Evolutionary conservation across 148 eudicot species (phyloP).

Genomic region (Vaccinium vitisidaea): DNA sequence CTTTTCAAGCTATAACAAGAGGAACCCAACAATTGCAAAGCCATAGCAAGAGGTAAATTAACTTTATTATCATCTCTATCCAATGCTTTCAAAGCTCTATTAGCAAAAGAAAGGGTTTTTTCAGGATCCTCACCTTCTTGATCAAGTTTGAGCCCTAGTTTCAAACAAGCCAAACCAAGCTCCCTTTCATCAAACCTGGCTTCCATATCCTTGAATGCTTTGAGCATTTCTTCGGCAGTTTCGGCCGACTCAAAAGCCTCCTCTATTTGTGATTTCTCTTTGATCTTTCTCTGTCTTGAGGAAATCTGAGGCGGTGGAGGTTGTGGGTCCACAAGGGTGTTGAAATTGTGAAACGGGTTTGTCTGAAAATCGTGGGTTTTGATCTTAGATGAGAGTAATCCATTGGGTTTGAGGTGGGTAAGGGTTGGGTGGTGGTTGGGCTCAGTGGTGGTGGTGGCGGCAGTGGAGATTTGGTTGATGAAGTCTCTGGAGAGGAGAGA

Average conservation of each 20-base stretch:
- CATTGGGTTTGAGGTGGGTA: constrained; percentile 29
- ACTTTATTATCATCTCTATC: constrained; percentile 37
- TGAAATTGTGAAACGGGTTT: constrained; percentile 43
- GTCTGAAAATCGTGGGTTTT: constrained; percentile 24
- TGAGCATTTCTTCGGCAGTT: constrained; percentile 66
- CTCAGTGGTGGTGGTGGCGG: constrained; percentile 23
- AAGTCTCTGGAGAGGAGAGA: constrained; percentile 29
- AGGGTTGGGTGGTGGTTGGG: constrained; percentile 24
- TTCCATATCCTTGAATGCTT: constrained; percentile 76
- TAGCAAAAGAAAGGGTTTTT: constrained; percentile 59
- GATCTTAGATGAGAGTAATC: constrained; percentile 18
- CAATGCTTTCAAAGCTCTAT: constrained; percentile 61
- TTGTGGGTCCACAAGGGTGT: constrained; percentile 40
- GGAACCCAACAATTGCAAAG: constrained; percentile 82
- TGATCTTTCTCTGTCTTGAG: constrained; percentile 66
- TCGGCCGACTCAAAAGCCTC: constrained; percentile 80
- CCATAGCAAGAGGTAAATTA: constrained; percentile 73
- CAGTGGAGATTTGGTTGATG: constrained; percentile 24
- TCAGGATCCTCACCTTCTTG: constrained; percentile 85
- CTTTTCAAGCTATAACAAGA: constrained; percentile 52
- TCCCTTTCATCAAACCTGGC: constrained; percentile 62
- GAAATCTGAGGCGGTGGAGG: constrained; percentile 31
- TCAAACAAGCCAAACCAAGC: constrained; percentile 75
- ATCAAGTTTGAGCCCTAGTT: constrained; percentile 80
- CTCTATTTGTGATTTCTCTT: constrained; percentile 54